Conservation (phyloP, 306 rosid species). For the Mimosa pudica region DNA sequence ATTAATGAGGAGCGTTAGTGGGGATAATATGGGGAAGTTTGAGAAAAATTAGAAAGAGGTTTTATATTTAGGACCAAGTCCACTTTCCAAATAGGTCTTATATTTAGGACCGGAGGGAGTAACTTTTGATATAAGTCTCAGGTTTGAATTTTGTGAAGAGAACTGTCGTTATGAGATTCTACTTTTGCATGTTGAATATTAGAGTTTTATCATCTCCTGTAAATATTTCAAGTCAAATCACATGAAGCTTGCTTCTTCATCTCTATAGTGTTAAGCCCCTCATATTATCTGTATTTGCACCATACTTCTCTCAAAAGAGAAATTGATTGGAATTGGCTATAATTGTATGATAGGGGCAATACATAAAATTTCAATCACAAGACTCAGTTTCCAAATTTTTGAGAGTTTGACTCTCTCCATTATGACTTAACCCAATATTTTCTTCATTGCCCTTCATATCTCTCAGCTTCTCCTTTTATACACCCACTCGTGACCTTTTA, state of each 20-base stretch:
- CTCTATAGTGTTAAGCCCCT: neutral
- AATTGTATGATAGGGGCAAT: neutral
- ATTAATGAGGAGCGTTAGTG: too few species aligned
- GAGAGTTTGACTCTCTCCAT: neutral
- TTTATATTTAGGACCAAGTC: too few species aligned
- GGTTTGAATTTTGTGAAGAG: constrained; percentile 28
- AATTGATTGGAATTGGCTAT: constrained; percentile 2
- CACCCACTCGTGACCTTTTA: neutral
- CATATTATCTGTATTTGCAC: neutral
- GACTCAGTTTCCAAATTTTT: neutral
- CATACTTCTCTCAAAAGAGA: constrained; percentile 2
- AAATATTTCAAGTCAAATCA: constrained; percentile 10
- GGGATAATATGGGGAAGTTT: too few species aligned
- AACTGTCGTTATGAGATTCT: constrained; percentile 9
- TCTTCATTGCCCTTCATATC: neutral
- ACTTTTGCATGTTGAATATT: constrained; percentile 17
- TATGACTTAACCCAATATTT: neutral
- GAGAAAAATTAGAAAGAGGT: too few species aligned
- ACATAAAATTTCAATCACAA: neutral
- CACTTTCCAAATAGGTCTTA: too few species aligned
- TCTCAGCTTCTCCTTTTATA: neutral
- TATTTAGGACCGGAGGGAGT: too few species aligned
- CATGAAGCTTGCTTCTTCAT: constrained; percentile 19
- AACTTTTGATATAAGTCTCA: neutral
- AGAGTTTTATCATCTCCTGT: constrained; percentile 6